These are phyloP conservation scores for Pouteria campechiana DNA, from an alignment of 179 eudicot species.

Conservation along the genomic window DNA sequence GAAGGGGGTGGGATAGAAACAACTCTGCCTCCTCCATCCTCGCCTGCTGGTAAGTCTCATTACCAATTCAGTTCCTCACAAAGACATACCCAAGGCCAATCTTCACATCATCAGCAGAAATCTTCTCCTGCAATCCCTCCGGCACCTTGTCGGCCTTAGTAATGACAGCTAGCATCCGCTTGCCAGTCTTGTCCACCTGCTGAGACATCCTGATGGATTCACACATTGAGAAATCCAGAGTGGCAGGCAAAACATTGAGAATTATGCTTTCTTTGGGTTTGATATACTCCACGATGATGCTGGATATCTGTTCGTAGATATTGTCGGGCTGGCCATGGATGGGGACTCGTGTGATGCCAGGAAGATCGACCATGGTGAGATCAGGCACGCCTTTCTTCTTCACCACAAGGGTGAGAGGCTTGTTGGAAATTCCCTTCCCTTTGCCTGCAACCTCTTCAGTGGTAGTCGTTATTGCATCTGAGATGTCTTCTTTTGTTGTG, in stretches of 20 bases:
- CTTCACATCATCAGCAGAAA: constrained; percentile 3
- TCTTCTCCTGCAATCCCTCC: constrained; percentile 6
- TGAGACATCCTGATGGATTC: constrained; percentile 8
- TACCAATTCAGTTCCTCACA: not conserved
- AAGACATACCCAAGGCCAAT: constrained; percentile 5
- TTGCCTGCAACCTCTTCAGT: constrained; percentile 3
- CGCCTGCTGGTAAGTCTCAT: constrained; percentile 16
- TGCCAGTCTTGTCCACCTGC: constrained; percentile 7
- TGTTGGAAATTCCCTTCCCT: constrained; percentile 10
- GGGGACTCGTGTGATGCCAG: constrained; percentile 21
- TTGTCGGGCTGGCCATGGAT: constrained; percentile 23
- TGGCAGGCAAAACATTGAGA: constrained; percentile 4
- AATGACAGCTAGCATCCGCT: constrained; percentile 5
- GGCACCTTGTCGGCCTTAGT: constrained; percentile 8
- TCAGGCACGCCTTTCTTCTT: constrained; percentile 24
- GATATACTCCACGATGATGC: constrained; percentile 19
- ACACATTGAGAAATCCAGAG: constrained; percentile 7
- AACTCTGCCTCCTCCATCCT: constrained; percentile 7
- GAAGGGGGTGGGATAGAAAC: constrained; percentile 5
- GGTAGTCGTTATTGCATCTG: constrained; percentile 4
- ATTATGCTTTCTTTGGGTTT: constrained; percentile 9
- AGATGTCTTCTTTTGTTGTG: not conserved
- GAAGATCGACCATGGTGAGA: constrained; percentile 26
- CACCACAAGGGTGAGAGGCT: constrained; percentile 8
- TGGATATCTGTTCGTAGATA: constrained; percentile 18